Evolutionary conservation across 140 eudicot species (phyloP).

Genomic region (Ambrosia hybrid): DNA sequence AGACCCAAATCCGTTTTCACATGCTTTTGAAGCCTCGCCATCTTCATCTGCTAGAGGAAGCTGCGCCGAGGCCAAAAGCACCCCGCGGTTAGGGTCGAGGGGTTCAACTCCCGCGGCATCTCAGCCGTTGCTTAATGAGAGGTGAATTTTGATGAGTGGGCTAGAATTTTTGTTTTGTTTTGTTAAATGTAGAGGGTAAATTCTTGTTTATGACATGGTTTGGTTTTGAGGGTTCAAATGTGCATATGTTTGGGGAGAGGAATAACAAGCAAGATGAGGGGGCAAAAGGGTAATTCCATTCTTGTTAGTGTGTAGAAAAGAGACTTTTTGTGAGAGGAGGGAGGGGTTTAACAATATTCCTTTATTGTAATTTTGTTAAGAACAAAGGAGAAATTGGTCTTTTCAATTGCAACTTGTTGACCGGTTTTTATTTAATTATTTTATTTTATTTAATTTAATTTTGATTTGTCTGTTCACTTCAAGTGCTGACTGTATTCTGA

Average conservation of each 20-base stretch:
- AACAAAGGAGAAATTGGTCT: slow-evolving; percentile 33
- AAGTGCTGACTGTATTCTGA: slow-evolving; percentile 24
- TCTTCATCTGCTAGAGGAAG: slow-evolving; percentile 36
- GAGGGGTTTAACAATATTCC: slow-evolving; percentile 33
- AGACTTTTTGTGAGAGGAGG: not conserved
- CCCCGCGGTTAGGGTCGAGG: slow-evolving; percentile 62
- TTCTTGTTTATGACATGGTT: slow-evolving; percentile 19
- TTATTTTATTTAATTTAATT: not conserved
- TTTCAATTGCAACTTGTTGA: slow-evolving; percentile 6
- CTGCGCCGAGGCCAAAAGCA: slow-evolving; percentile 32
- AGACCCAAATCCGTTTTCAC: slow-evolving; percentile 30
- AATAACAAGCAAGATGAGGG: slow-evolving; percentile 12
- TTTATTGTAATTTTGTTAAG: slow-evolving; percentile 42
- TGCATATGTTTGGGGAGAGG: slow-evolving; percentile 28
- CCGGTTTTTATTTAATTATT: not conserved
- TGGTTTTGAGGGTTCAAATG: slow-evolving; percentile 26
- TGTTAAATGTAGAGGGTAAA: slow-evolving; percentile 41
- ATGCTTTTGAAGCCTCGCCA: slow-evolving; percentile 25
- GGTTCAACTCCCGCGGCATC: slow-evolving; percentile 62
- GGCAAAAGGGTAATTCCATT: slow-evolving; percentile 12
- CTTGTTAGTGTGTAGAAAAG: slow-evolving; percentile 12
- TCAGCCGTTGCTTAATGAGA: slow-evolving; percentile 50
- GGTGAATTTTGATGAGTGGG: slow-evolving; percentile 21
- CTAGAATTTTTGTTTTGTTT: slow-evolving; percentile 21
- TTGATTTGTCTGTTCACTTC: not conserved